These are phyloP conservation scores for Stramenopiles sp. DNA, from an alignment of 352 stramenopile genomes.

Conservation along the genomic window DNA sequence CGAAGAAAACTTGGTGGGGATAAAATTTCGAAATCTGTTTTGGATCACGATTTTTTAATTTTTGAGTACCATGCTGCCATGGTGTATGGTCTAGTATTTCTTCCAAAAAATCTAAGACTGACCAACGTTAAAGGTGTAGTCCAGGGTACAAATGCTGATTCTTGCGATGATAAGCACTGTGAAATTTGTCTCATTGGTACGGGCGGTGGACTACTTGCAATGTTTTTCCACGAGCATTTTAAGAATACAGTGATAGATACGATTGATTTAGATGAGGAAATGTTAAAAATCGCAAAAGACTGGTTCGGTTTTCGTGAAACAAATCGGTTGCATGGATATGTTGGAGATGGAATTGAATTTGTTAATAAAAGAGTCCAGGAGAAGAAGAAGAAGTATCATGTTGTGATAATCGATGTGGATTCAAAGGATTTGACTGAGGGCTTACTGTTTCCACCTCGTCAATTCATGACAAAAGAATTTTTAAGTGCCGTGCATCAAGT, in stretches of 20 bases:
- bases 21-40: slow-evolving; percentile 15
- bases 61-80: slow-evolving; percentile 57
- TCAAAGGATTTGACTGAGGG: slow-evolving; percentile 39
- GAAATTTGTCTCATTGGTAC: slow-evolving; percentile 37
- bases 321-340: slow-evolving; percentile 29
- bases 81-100: slow-evolving; percentile 26
- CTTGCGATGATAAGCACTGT: slow-evolving; percentile 20
- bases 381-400: slow-evolving; percentile 28
- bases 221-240: slow-evolving; percentile 40
- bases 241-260: slow-evolving; percentile 30
- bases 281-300: slow-evolving; percentile 38
- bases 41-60: slow-evolving; percentile 39
- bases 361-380: slow-evolving; percentile 17
- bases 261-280: slow-evolving; percentile 39
- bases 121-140: slow-evolving; percentile 19
- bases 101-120: slow-evolving; percentile 30
- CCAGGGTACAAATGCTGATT: slow-evolving; percentile 12
- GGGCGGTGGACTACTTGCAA: slow-evolving; percentile 44
- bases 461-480: not conserved
- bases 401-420: slow-evolving; percentile 50
- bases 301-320: slow-evolving; percentile 44
- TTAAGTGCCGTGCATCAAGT: slow-evolving; percentile 23
- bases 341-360: slow-evolving; percentile 33
- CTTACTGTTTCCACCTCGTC: slow-evolving; percentile 23
- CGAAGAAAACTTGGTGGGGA: slow-evolving; percentile 31